Conservation (phyloP, 257 asterid species). For the Nicotiana attenuata region DNA sequence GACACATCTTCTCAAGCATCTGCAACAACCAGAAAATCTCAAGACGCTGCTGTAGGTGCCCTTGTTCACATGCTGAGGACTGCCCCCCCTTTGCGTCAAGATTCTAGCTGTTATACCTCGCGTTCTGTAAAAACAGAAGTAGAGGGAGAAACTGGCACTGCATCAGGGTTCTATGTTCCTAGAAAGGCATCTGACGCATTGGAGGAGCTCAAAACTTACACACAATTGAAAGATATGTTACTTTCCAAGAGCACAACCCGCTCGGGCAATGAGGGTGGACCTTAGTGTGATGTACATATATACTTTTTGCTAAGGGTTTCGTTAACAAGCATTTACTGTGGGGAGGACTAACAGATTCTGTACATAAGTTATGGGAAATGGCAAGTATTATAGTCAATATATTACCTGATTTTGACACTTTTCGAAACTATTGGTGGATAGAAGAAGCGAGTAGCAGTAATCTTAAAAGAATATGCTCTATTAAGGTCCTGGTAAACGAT, state of each 20-base stretch:
- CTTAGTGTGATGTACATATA: conserved; percentile 10
- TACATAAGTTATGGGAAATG: neutral
- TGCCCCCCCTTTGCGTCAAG: conserved; percentile 81
- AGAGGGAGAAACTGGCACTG: conserved; percentile 41
- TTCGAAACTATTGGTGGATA: neutral
- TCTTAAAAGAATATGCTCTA: neutral
- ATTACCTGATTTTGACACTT: neutral
- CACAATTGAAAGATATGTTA: conserved; percentile 58
- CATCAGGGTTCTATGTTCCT: conserved; percentile 55
- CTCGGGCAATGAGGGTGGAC: conserved; percentile 15
- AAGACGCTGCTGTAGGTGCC: conserved; percentile 82
- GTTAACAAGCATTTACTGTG: neutral
- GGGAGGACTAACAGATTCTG: neutral
- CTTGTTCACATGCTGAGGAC: conserved; percentile 82
- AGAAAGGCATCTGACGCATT: conserved; percentile 76
- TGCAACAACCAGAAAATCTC: conserved; percentile 53
- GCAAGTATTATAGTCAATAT: neutral
- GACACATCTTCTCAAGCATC: conserved; percentile 48
- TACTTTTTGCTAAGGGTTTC: neutral
- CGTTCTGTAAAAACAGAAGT: conserved; percentile 30
- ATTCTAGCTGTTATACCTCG: conserved; percentile 41
- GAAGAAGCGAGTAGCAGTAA: neutral
- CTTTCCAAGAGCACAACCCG: conserved; percentile 61
- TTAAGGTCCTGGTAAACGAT: neutral
- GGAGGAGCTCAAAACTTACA: conserved; percentile 76